Evolutionary conservation across 1,284 basidiomycete species (phyloP), one percentile per base, ranked within the genome.

Genomic region (Xerocomus nothofagi): DNA sequence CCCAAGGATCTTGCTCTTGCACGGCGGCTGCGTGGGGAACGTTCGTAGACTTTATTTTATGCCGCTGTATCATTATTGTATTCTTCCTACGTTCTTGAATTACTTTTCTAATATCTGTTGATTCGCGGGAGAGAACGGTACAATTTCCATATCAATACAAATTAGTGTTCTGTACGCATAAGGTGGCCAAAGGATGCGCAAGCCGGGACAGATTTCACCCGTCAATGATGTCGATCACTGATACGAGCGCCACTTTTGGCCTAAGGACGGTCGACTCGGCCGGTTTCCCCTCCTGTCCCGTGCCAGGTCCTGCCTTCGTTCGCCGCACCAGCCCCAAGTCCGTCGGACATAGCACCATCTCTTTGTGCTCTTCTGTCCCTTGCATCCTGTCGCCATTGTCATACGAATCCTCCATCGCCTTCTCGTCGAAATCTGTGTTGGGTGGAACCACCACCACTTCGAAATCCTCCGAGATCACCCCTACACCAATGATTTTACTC

Each of bases 1-100:
- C 84, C 84, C 40, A 86, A 88, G 73, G 86, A 88, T 69, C 78
- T 88, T 58, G 66, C 68, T 24, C 64, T 67, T 26, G 67, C 68
- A 43, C 64, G 68, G 3, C 51, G 63, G 17, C 5, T 68, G n/a
- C 65, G 68, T 20, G 68, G 65, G 1, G 65, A 66, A 51, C 68
- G 68, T 21, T 62, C 63, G 7, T 66, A 66, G 43, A 51, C 9
- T 44, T 5, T 17, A 10, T 37, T 20, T 26, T 17, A 23, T 6
- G 3, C 1, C 20, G 36, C 32, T 52, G 50, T 59, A 52, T 44
- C 21, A 39, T 39, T 40, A 44, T 33, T 55, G 53, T 54, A 54
- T 42, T 33, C 15, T 21, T 17, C 12, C 17, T 51, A 39, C 8
- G 20, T 5, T 26, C 15, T 33, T 4, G n/a, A 40, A 43, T 34